phyloP scores from a whole-genome alignment of 2,329 filamentous ascomycete genomes.

The Xylaria arbuscula region DNA sequence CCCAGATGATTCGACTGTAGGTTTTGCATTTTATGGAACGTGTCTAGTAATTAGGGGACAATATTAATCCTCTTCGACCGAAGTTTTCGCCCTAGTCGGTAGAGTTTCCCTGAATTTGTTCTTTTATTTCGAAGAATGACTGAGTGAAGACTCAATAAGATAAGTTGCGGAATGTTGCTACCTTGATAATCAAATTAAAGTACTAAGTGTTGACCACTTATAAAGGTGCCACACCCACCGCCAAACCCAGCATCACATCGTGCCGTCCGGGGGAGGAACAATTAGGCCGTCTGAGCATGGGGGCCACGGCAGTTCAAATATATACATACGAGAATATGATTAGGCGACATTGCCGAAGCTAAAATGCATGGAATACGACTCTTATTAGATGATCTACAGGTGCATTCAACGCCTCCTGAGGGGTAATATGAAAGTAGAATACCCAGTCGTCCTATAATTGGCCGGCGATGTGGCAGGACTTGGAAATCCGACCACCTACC shows the following conservation, averaged over 20 bases:
- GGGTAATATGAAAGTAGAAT: constrained; percentile 1
- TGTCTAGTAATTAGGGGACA: no score
- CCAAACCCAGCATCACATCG: not conserved
- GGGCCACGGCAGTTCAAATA: not conserved
- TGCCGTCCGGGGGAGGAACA: not conserved
- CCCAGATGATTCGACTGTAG: not conserved
- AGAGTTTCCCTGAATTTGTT: no score
- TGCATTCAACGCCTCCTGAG: constrained; percentile 1
- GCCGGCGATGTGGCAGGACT: not conserved
- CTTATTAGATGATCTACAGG: constrained; percentile 9
- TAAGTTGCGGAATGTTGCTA: no score
- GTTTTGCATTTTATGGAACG: no score
- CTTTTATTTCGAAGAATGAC: no score
- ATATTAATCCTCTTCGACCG: no score
- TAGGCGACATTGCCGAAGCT: not conserved
- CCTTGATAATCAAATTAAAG: no score
- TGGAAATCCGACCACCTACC: not conserved
- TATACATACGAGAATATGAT: not conserved
- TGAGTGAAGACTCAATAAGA: no score
- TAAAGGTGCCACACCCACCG: not conserved
- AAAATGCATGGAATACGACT: not conserved
- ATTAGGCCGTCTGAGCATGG: not conserved
- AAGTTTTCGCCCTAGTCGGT: no score
- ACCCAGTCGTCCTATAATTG: not conserved
- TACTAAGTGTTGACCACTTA: no score